A percentile compares a stretch with the other conserved stretches of the same genome.
phyloP scores from a whole-genome alignment of 202 grass and related monocot species.

The Bolboschoenoplectus hybrid region DNA sequence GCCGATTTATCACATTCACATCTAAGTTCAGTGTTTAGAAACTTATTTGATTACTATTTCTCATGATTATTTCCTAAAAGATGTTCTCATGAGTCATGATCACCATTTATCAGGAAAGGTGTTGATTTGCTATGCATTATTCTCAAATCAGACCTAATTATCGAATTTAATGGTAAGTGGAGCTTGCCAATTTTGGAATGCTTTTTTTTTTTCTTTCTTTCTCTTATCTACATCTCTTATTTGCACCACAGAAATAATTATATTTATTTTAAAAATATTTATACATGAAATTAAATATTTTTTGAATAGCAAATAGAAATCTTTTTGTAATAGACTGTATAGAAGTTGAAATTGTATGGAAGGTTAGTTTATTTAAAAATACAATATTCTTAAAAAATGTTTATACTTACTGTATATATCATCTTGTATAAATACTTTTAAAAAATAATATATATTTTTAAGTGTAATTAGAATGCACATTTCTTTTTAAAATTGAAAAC shows the following conservation, averaged over 20 bases:
- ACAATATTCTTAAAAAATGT: no score
- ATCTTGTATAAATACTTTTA: not conserved
- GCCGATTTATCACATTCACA: no score
- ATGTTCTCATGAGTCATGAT: not conserved
- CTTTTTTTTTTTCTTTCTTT: not conserved
- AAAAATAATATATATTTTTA: not conserved
- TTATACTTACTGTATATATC: no score
- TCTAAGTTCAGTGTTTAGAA: not conserved
- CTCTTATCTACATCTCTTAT: not conserved
- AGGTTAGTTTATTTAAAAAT: no score
- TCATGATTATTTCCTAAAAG: not conserved
- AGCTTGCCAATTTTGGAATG: not conserved
- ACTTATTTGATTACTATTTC: not conserved
- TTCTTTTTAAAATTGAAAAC: not conserved
- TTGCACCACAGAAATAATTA: not conserved
- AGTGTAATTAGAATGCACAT: not conserved
- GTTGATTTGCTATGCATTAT: not conserved
- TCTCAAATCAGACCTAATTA: no score
- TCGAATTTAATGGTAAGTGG: no score
- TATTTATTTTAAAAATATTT: no score
- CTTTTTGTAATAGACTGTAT: no score
- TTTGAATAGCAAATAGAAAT: no score
- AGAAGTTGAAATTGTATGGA: no score
- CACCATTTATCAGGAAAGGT: not conserved
- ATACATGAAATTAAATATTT: no score